Evolutionary conservation across 2,329 filamentous ascomycete genomes (phyloP).

Genomic region (Tolypocladium ovalisporum): DNA sequence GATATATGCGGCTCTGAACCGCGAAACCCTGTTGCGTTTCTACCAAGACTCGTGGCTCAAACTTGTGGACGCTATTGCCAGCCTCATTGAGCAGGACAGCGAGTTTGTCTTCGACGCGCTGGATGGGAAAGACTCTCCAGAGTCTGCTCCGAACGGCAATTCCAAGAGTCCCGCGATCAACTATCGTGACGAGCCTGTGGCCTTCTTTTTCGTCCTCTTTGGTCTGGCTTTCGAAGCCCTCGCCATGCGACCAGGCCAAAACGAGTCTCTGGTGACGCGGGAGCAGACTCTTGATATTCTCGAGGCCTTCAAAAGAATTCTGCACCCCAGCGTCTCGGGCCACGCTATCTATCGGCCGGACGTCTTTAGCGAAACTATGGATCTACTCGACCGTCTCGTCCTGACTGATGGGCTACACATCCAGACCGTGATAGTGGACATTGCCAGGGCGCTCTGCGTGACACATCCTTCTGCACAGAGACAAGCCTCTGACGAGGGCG

Average conservation of each 20-base stretch:
- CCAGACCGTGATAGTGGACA: slow-evolving; percentile 87
- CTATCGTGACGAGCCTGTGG: slow-evolving; percentile 93
- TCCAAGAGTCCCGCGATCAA: slow-evolving; percentile 74
- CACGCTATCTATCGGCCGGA: slow-evolving; percentile 94
- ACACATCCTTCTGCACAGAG: slow-evolving; percentile 77
- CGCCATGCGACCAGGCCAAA: slow-evolving; percentile 57
- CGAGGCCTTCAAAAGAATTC: slow-evolving; percentile 83
- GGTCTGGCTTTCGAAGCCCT: slow-evolving; percentile 94
- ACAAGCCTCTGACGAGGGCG: slow-evolving; percentile 48
- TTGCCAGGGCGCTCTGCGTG: slow-evolving; percentile 80
- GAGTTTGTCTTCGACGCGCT: slow-evolving; percentile 95
- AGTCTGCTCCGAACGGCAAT: slow-evolving; percentile 34
- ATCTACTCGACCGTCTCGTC: slow-evolving; percentile 82
- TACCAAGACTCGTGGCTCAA: slow-evolving; percentile 97
- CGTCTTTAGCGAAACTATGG: slow-evolving; percentile 95
- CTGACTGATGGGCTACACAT: slow-evolving; percentile 84
- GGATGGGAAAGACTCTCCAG: slow-evolving; percentile 64
- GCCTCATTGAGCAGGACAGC: slow-evolving; percentile 93
- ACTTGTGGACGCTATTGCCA: slow-evolving; percentile 92
- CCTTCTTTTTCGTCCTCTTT: slow-evolving; percentile 98
- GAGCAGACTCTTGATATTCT: slow-evolving; percentile 83
- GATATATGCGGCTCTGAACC: slow-evolving; percentile 88
- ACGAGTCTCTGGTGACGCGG: slow-evolving; percentile 49
- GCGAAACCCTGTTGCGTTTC: slow-evolving; percentile 86
- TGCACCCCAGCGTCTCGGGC: slow-evolving; percentile 87